Conservation (phyloP, 495 filamentous ascomycete genomes). For the Penicillium samsonianum region DNA sequence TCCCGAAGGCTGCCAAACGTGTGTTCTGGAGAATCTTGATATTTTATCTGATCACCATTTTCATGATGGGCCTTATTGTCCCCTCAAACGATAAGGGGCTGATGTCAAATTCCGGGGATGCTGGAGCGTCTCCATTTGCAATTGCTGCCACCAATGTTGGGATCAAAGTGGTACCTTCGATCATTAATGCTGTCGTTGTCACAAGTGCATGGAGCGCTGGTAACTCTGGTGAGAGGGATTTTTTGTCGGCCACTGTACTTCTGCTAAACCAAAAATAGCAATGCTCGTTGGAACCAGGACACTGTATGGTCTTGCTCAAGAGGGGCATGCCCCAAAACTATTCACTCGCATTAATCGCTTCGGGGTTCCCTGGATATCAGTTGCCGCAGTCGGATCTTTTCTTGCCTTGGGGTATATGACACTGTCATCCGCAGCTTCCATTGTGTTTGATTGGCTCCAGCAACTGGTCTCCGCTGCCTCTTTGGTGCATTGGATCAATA, state of each 20-base stretch:
- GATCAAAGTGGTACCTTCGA: constrained; percentile 43
- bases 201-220: constrained; percentile 38
- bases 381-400: constrained; percentile 41
- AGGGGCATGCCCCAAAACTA: constrained; percentile 38
- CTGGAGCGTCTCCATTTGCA: constrained; percentile 46
- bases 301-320: constrained; percentile 38
- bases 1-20: constrained; percentile 35
- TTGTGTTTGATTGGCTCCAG: constrained; percentile 58
- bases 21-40: constrained; percentile 34
- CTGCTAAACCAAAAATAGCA: background rate
- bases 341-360: constrained; percentile 56
- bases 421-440: constrained; percentile 46
- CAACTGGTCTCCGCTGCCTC: constrained; percentile 49
- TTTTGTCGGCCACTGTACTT: background rate
- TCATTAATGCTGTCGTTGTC: constrained; percentile 46
- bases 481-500: constrained; percentile 53
- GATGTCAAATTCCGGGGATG: constrained; percentile 18
- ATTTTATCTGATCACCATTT: constrained; percentile 37
- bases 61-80: constrained; percentile 41
- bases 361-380: constrained; percentile 55
- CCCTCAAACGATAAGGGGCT: constrained; percentile 51
- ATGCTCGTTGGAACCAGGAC: constrained; percentile 42
- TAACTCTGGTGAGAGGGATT: constrained; percentile 33
- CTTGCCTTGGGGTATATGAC: constrained; percentile 55
- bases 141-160: constrained; percentile 40